Base-by-base conservation (phyloP, 805 yeast genomes). In the Pichia phayaonensis region DNA sequence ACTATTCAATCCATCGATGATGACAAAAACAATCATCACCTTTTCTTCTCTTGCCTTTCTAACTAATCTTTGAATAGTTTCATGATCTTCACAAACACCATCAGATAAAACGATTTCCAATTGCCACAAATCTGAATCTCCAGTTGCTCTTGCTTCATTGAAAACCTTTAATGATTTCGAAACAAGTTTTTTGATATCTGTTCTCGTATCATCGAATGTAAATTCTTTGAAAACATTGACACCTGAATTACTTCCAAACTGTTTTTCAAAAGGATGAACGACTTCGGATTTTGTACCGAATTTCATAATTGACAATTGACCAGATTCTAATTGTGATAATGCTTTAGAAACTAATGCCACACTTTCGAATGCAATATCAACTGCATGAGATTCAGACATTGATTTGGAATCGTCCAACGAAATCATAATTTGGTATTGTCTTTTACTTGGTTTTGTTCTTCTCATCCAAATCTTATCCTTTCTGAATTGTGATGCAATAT, bases 401-500 rank as follows among this genome's bases (percentile, higher is more conserved):
- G 98, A 92, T 66, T 88, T 90, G 29, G 99, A 94, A 65, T 94
- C 97, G 71, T 94, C 99, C 45, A 94, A 86, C 1, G 99, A 90
- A 57, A 94, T 86, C 97, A 95, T 87, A 55, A 94, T 87, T 72
- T 94, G 99, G 67, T 94, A 94, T 65, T 90, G 94, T 61, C 99
- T 83, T 72, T 94, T 94, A 58, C 95, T 86, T 50, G 99, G 99
- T 64, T 94, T 92, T 8, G 97, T 90, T 68, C 99, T 81, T 65
- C 97, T 81, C 70, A 94, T 77, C 99, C 99, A 94, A 52, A 94
- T 94, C 74, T 94, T 94, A 67, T 94, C 99, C 66, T 94, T 94
- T 62, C 96, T 83, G 79, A 89, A 94, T 61, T 90, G 96, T 39
- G 96, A 87, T 0, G 99, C 99, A 72, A 94, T 94, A 67, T 92